Evolutionary conservation across 345 rosid species (phyloP), one percentile per base, ranked within the genome.

Genomic region (Passiflora organensis): DNA sequence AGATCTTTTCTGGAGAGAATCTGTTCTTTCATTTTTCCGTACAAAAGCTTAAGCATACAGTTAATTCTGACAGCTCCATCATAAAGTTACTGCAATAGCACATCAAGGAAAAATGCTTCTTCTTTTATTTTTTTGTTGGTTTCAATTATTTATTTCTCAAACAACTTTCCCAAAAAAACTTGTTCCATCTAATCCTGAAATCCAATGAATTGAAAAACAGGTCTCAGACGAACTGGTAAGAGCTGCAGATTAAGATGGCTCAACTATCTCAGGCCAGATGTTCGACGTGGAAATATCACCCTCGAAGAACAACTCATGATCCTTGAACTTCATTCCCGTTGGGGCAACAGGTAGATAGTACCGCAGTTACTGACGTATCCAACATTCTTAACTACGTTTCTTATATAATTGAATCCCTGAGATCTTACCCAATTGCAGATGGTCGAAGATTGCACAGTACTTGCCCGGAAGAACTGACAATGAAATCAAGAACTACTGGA

Each of bases 91-190:
- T n/a, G 47, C 50, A 58, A 66, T 56, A 53, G 50, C 24, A 36
- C 23, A 43, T 19, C 50, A 25, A 21, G 37, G 24, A 28, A 45
- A 57, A 64, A 41, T 53, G 46, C 22, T 59, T 13, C 43, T 18
- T 12, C 15, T 15, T 52, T 42, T 1, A 32, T 16, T 39, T 53
- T 20, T 32, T 22, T 1, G 1, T 16, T 21, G 24, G 18, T 43
- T 44, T 13, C 47, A 39, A 43, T 52, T 18, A 19, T 53, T 1
- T 32, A 6, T 39, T 54, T 6, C 17, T 22, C 14, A n/a, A 14
- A 10, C 16, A 56, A 70, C 76, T 80, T 74, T 78, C 74, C 76
- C 73, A 74, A 76, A 72, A 76, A 72, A 13, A 44, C 41, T 51
- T 45, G 6, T 19, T 10, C 11, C 24, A 28, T 28, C 34, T 28